phyloP scores from a whole-genome alignment of 2,329 filamentous ascomycete genomes.

The Coleophoma cylindrospora region DNA sequence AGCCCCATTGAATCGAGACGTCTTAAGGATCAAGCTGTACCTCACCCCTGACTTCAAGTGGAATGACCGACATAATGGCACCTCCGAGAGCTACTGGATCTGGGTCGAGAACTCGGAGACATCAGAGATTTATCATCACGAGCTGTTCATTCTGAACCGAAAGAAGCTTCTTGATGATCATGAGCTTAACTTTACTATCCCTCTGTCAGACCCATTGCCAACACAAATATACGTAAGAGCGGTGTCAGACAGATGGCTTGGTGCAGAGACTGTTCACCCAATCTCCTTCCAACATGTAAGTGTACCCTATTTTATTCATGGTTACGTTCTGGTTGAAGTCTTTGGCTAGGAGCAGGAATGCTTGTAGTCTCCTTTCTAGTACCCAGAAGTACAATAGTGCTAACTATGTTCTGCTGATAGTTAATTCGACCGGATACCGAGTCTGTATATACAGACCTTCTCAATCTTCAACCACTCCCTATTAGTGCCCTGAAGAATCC shows the following conservation, averaged over 20 bases:
- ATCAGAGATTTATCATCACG: conserved; percentile 95
- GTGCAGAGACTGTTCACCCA: conserved; percentile 90
- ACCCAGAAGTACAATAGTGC: too few relatives aligned
- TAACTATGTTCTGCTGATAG: too few relatives aligned
- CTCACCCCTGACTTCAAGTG: conserved; percentile 88
- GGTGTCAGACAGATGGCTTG: conserved; percentile 93
- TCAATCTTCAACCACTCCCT: conserved; percentile 86
- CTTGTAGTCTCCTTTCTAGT: too few relatives aligned
- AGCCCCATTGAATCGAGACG: conserved; percentile 89
- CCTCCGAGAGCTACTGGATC: conserved; percentile 94
- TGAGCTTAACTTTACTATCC: conserved; percentile 96
- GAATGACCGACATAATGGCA: conserved; percentile 92
- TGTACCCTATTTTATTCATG: not conserved
- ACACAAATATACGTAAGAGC: conserved; percentile 94
- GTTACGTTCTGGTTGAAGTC: too few relatives aligned
- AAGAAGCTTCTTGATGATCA: conserved; percentile 94
- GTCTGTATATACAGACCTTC: conserved; percentile 90
- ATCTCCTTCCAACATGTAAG: conserved; percentile 84
- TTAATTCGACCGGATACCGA: conserved; percentile 96
- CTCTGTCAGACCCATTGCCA: conserved; percentile 85
- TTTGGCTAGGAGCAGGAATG: too few relatives aligned
- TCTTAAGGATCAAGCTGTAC: conserved; percentile 82
- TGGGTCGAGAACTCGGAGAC: conserved; percentile 99
- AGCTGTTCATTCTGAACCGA: conserved; percentile 89
- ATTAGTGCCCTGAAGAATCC: conserved; percentile 85